Evolutionary conservation across 2,329 filamentous ascomycete species (phyloP), one percentile per base, ranked within the genome.

Genomic region (Fusarium brachygibbosum): DNA sequence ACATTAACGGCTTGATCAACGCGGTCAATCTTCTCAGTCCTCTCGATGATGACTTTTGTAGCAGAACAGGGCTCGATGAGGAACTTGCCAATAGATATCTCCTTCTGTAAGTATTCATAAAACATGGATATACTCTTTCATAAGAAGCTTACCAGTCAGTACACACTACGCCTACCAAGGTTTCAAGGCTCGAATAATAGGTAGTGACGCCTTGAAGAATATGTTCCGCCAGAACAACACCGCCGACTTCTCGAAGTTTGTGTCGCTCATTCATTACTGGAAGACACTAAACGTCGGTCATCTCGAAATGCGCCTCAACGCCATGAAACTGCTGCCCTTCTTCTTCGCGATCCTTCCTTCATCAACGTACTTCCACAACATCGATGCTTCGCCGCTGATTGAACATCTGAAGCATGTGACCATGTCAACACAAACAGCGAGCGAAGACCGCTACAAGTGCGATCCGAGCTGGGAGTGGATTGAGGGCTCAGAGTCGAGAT

Each of bases 81-180:
- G 72, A 74, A n/a, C 61, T 74, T 6, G 61, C 67, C 0, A 67
- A 74, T 14, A 62, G 72, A 1, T 74, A 73, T 42, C 42, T 74
- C 1, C 50, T 74, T 6, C 14, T 74, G 72, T 74, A 11, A 45
- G 69, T 44, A 4, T 12, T 3, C 5, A 6, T 10, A 5, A 2
- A 4, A 4, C 0, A 3, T n/a, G 11, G 6, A 5, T 29, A 19
- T 11, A 0, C 9, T 2, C 10, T 16, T 8, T 4, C 0, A 11
- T 14, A 5, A 6, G 23, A 25, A 25, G 3, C 66, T 73, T 5
- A 73, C 10, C 2, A 5, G 0, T 4, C 3, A 74, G 71, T 3
- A 66, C 70, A 2, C 66, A 70, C 10, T 68, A 71, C 7, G 63
- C 58, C 5, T 40, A 74, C 3, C 59, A 74, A 31, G 69, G 71